phyloP scores from a whole-genome alignment of 202 grass and related monocot species.

The Schoenoplectus triqueter region DNA sequence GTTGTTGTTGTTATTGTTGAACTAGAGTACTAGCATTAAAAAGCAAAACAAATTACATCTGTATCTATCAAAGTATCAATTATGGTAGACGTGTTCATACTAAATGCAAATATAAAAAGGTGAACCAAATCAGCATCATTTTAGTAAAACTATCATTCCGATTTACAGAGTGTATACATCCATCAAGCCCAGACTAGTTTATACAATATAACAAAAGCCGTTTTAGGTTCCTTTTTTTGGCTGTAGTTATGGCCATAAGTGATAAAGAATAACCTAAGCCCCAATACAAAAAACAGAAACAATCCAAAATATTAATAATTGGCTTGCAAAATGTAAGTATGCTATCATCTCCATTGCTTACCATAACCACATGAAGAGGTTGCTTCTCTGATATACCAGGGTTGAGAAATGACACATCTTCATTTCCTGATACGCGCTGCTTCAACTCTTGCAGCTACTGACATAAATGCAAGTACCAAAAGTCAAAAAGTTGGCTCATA shows the following conservation, averaged over 20 bases:
- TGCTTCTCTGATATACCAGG: constrained; percentile 98
- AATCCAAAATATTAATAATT: constrained; percentile 28
- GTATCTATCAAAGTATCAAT: neutral
- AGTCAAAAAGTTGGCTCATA: constrained; percentile 41
- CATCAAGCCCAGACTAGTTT: neutral
- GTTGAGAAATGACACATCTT: constrained; percentile 76
- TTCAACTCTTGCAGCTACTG: constrained; percentile 99
- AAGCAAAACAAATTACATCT: neutral
- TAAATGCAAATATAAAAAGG: neutral
- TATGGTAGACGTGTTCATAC: neutral
- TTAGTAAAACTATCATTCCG: neutral
- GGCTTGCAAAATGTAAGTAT: neutral
- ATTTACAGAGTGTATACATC: neutral
- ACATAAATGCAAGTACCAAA: constrained; percentile 59
- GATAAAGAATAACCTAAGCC: neutral
- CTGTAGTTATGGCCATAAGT: neutral
- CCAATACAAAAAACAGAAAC: neutral
- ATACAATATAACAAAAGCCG: constrained; percentile 4
- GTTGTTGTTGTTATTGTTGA: neutral
- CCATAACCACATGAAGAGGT: constrained; percentile 98
- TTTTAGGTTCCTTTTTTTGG: neutral
- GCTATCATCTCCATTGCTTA: constrained; percentile 44
- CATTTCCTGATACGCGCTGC: constrained; percentile 79
- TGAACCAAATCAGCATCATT: neutral
- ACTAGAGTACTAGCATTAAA: neutral